These are phyloP conservation scores for Chaetomiaceae sp. DNA, from an alignment of 2,329 filamentous ascomycete genomes.

Conservation along the genomic window DNA sequence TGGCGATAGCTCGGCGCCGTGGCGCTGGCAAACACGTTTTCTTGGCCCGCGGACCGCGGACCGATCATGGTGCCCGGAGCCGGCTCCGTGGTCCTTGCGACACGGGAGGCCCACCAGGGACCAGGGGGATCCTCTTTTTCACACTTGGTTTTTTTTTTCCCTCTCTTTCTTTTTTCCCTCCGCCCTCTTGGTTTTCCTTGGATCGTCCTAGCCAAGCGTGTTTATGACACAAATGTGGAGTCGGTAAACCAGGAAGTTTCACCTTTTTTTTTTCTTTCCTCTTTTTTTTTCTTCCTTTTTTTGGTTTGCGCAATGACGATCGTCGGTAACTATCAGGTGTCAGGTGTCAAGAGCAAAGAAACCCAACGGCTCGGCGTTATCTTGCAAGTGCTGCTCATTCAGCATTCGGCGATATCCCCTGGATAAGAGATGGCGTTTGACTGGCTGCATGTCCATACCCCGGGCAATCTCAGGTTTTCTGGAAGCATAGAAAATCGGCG, in stretches of 20 bases:
- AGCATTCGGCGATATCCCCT: constrained; percentile 3
- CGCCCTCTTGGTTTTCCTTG: background rate
- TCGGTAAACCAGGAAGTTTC: background rate
- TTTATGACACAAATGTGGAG: background rate
- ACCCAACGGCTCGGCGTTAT: too few relatives aligned
- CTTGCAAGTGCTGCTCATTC: background rate
- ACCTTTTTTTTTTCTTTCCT: too few relatives aligned
- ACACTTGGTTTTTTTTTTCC: background rate
- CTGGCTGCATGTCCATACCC: too few relatives aligned
- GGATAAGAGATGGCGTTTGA: too few relatives aligned
- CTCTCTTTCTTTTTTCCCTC: background rate
- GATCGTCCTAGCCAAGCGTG: background rate
- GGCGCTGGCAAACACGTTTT: background rate
- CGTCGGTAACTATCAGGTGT: too few relatives aligned
- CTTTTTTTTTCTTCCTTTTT: too few relatives aligned
- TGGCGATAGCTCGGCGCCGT: constrained; percentile 4
- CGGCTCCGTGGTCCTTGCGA: background rate
- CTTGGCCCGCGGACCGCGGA: constrained; percentile 3
- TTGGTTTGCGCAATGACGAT: too few relatives aligned
- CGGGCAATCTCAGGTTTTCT: too few relatives aligned
- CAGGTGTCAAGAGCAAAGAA: too few relatives aligned
- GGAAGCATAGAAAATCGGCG: constrained; percentile 16
- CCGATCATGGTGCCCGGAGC: background rate
- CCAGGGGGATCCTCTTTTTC: too few relatives aligned
- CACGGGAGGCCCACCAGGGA: background rate